A percentile compares a stretch with the other conserved stretches of the same genome.
phyloP scores from a whole-genome alignment of 2,329 filamentous ascomycete genomes.

The Ophidiomyces ophidiicola region DNA sequence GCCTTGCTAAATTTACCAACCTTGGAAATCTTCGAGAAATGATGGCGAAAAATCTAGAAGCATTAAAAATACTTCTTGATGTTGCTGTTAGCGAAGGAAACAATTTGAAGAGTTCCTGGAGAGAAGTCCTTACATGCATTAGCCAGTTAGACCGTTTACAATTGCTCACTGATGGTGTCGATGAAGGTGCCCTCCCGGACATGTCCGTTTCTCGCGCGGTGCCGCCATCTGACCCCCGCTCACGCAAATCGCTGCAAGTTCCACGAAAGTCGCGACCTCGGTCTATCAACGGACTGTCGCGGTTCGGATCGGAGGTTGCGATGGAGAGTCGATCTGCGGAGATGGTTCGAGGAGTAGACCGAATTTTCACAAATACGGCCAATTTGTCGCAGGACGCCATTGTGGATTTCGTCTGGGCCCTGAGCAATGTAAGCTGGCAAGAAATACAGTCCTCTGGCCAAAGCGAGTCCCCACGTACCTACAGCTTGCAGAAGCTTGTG shows the following conservation, averaged over 20 bases:
- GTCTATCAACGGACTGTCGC: constrained; percentile 39
- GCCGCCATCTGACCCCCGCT: constrained; percentile 42
- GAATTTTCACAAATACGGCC: constrained; percentile 93
- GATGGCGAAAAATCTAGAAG: constrained; percentile 90
- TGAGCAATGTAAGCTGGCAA: constrained; percentile 96
- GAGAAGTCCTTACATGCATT: constrained; percentile 87
- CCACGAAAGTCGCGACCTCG: constrained; percentile 39
- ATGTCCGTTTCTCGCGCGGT: constrained; percentile 61
- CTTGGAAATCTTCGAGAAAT: constrained; percentile 93
- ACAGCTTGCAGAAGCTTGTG: constrained; percentile 94
- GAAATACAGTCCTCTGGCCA: constrained; percentile 96
- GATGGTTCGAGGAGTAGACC: constrained; percentile 81
- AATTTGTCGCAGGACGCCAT: constrained; percentile 89
- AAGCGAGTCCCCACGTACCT: constrained; percentile 89
- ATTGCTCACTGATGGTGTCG: constrained; percentile 85
- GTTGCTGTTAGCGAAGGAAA: constrained; percentile 90
- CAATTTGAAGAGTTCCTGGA: constrained; percentile 77
- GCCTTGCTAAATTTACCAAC: constrained; percentile 85
- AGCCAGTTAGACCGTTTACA: constrained; percentile 93
- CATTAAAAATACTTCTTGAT: constrained; percentile 79
- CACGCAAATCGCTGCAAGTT: constrained; percentile 54
- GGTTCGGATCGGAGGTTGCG: constrained; percentile 67
- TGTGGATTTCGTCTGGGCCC: constrained; percentile 79
- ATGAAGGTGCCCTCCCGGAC: constrained; percentile 84
- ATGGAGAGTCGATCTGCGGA: constrained; percentile 86